Conservation (phyloP, 331 rosid species). For the Acacia pycnantha region DNA sequence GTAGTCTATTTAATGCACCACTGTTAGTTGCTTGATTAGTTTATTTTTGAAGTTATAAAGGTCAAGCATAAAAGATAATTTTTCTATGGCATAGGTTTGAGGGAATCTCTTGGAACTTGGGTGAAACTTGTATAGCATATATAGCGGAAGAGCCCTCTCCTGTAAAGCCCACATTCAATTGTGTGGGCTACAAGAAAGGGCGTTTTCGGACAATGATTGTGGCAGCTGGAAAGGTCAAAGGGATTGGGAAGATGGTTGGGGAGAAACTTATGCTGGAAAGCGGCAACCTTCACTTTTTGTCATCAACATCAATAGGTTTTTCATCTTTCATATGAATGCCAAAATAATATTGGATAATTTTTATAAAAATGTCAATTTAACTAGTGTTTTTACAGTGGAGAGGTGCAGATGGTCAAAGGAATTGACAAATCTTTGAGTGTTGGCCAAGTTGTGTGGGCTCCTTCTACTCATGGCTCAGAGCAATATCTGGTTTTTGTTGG, state of each 20-base stretch:
- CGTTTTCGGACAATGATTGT: constrained; percentile 44
- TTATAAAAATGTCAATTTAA: constrained; percentile 10
- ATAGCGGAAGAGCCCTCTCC: constrained; percentile 80
- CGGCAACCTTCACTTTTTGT: constrained; percentile 76
- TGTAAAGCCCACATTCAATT: constrained; percentile 64
- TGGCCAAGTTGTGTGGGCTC: constrained; percentile 95
- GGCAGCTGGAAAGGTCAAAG: constrained; percentile 80
- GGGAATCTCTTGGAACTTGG: constrained; percentile 83
- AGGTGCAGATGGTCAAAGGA: constrained; percentile 63
- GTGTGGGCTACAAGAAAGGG: constrained; percentile 53
- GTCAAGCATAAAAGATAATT: background rate
- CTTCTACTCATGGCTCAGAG: constrained; percentile 41
- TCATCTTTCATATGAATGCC: constrained; percentile 7
- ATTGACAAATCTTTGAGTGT: constrained; percentile 65
- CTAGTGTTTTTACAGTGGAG: constrained; percentile 54
- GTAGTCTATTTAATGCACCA: constrained; percentile 1
- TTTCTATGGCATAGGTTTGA: constrained; percentile 61
- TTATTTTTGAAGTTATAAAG: background rate
- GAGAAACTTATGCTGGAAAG: constrained; percentile 85
- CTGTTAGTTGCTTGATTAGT: constrained; percentile 15
- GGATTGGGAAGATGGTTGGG: constrained; percentile 85
- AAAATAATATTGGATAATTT: background rate
- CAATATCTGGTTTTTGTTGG: constrained; percentile 80
- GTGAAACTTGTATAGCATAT: constrained; percentile 72
- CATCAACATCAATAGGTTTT: constrained; percentile 58